Evolutionary conservation across 208 protist genomes (phyloP), one percentile per base, ranked within the genome.

Genomic region (Leishmania guyanensis): DNA sequence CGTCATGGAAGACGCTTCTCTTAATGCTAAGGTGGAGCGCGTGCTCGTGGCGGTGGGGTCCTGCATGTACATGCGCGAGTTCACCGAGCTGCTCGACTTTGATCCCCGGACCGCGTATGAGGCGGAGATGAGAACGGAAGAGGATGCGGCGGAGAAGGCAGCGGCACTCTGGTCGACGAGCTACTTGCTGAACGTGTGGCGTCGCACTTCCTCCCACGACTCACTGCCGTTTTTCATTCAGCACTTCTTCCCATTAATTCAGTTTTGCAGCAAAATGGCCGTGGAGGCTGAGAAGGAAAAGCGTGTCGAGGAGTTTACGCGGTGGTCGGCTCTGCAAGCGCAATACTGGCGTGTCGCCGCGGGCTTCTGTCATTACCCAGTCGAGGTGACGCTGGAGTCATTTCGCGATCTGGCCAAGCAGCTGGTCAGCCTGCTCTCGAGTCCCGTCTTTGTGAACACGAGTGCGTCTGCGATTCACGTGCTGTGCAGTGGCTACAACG

Each of bases 281-380:
- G 69, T 85, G 46, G 92, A 95, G 80, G 89, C 90, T 53, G 87
- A 93, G 82, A 83, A 87, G 50, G 86, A 80, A 64, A 66, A 88
- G 53, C 86, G 77, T 14, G 53, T 73, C 6, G 92, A 95, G 69
- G 87, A 94, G 54, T 84, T 86, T 65, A 84, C 83, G 36, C 91
- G 88, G 33, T 96, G 92, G 92, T 88, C 86, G 26, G 90, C 91
- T 20, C 84, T 97, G 54, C 85, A 91, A 65, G 82, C 88, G 78
- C 94, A 97, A 80, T 93, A 91, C 80, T 96, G 92, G 91, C 89
- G 94, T 62, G 82, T 97, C 16, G 86, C 82, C 22, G 87, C 91
- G 53, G 94, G 92, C 43, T 97, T 97, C 81, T 97, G 91, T 76
- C 87, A 95, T 78, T 95, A 95, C 81, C 94, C 94, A 12, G 84